phyloP scores from a whole-genome alignment of 164 flowering plant genomes.

The Dillenia turbinata region DNA sequence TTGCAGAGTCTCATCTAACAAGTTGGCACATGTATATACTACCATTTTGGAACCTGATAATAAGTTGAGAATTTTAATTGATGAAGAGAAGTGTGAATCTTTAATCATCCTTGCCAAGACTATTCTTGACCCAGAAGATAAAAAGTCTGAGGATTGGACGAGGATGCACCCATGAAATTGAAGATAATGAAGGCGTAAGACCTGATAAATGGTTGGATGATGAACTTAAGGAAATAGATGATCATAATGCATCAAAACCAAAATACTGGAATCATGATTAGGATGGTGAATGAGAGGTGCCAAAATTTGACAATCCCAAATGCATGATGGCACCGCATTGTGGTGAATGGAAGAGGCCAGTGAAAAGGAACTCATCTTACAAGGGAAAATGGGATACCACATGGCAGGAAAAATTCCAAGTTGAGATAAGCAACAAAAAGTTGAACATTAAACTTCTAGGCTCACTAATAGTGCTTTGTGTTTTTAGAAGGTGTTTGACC shows the following conservation, averaged over 20 bases:
- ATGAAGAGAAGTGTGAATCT: slow-evolving; percentile 95
- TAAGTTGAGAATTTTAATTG: slow-evolving; percentile 62
- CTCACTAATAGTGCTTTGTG: slow-evolving; percentile 46
- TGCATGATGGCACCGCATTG: slow-evolving; percentile 88
- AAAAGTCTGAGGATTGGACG: slow-evolving; percentile 98
- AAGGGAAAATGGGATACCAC: slow-evolving; percentile 86
- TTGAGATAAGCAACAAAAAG: slow-evolving; percentile 79
- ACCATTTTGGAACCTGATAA: slow-evolving; percentile 77
- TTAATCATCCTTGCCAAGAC: slow-evolving; percentile 76
- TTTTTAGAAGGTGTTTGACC: slow-evolving; percentile 58
- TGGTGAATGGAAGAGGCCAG: slow-evolving; percentile 98
- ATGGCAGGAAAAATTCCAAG: slow-evolving; percentile 85
- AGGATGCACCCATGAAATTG: slow-evolving; percentile 95
- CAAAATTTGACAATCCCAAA: slow-evolving; percentile 86
- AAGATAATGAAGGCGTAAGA: slow-evolving; percentile 88
- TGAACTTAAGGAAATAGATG: slow-evolving; percentile 95
- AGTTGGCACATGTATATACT: slow-evolving; percentile 82
- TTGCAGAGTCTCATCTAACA: slow-evolving; percentile 90
- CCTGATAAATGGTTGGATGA: slow-evolving; percentile 99
- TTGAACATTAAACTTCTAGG: slow-evolving; percentile 57
- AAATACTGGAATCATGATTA: slow-evolving; percentile 99
- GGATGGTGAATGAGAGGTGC: slow-evolving; percentile 99
- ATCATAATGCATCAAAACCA: slow-evolving; percentile 91
- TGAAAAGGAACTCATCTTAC: slow-evolving; percentile 87
- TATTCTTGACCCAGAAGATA: slow-evolving; percentile 94